Evolutionary conservation across 164 flowering plant genomes (phyloP), one percentile per base, ranked within the genome.

Genomic region (Stephania cephalantha): DNA sequence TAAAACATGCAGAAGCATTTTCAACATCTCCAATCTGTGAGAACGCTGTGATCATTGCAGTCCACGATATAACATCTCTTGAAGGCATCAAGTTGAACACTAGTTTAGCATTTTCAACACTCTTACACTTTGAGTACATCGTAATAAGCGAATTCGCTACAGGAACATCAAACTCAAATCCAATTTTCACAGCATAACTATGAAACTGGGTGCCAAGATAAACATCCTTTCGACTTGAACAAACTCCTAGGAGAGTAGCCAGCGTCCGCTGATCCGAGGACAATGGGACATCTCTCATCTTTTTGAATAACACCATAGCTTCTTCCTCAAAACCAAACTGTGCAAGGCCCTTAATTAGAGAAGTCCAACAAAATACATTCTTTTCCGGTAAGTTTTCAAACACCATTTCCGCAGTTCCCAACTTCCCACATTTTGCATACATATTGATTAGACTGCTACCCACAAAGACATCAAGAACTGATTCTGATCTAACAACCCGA

Each of bases 341-440:
- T 15, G 64, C 73, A 50, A 71, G 64, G 31, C 73, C 73, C 44
- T 64, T 64, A 48, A 71, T 71, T 9, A 71, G 64, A 52, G 63
- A 46, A 50, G 73, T 71, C 73, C 73, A 52, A 20, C 64, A 71
- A 30, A 71, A 55, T 48, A 64, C n/a, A 71, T 71, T 71, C 9
- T 48, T 42, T 71, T 71, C 73, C 12, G 73, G 73, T 71, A 71
- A 71, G 73, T 30, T 71, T 48, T 50, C 53, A 12, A 71, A 71
- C n/a, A 71, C 73, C 4, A 6, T 50, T 44, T 71, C 50, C 11
- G 73, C 73, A 71, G 73, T 64, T 9, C 22, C 64, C 64, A 71
- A 50, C 10, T 13, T 63, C 53, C 91, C 89, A 77, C 89, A 86
- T 81, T 88, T 88, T 50, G 84, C 88, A 82, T 90, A 87, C 89